Conservation (phyloP, 129 eudicot species). For the Flaveria brownii region DNA sequence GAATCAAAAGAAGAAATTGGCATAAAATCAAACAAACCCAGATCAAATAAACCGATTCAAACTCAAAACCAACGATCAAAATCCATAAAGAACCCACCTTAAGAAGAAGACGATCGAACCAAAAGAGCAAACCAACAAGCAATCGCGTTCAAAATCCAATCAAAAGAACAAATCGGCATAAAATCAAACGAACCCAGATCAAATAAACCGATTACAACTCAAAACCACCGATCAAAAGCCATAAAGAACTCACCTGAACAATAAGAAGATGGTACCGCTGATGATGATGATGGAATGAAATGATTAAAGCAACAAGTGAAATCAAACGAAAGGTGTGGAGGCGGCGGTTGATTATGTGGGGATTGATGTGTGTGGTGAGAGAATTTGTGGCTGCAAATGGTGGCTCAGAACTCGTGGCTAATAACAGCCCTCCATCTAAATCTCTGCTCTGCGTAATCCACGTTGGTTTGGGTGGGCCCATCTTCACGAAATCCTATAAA, state of each 20-base stretch:
- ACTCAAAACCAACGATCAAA: background rate
- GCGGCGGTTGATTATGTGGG: slow-evolving; percentile 9
- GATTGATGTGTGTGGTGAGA: slow-evolving; percentile 28
- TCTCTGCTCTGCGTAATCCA: slow-evolving; percentile 30
- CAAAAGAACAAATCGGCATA: too few relatives aligned
- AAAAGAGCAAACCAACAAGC: background rate
- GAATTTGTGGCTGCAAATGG: slow-evolving; percentile 41
- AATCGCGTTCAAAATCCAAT: too few relatives aligned
- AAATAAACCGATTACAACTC: background rate
- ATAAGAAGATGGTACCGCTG: too few relatives aligned
- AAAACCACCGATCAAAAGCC: background rate
- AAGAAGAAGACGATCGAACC: background rate
- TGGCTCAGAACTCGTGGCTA: slow-evolving; percentile 28
- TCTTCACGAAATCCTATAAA: background rate
- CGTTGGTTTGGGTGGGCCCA: slow-evolving; percentile 31
- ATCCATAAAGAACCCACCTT: background rate
- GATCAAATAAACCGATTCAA: background rate
- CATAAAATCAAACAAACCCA: too few relatives aligned
- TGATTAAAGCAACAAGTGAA: slow-evolving; percentile 9
- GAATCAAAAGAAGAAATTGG: too few relatives aligned
- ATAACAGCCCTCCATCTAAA: slow-evolving; percentile 30
- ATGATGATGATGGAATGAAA: background rate
- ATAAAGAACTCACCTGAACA: slow-evolving; percentile 13
- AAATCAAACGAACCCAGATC: background rate
- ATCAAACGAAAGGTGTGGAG: slow-evolving; percentile 20